Percentiles rank a stretch among this genome's conserved stretches.
These are phyloP conservation scores for Trichothecium roseum DNA, from an alignment of 2,329 filamentous ascomycete genomes.

Conservation along the genomic window DNA sequence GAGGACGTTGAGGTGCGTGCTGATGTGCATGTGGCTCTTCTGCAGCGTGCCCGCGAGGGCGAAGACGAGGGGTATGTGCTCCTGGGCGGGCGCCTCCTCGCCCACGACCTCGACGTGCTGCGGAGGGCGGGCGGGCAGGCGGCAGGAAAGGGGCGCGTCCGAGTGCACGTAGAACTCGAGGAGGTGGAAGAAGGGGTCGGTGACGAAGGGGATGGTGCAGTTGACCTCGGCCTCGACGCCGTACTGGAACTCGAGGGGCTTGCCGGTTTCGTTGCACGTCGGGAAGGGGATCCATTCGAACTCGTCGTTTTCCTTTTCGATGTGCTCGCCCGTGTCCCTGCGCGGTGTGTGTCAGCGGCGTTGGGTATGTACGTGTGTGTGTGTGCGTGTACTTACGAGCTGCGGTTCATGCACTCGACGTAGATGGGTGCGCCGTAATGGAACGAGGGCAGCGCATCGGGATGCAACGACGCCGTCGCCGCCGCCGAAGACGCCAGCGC, in stretches of 20 bases:
- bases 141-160: conserved; percentile 86
- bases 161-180: conserved; percentile 97
- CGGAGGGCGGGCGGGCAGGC: conserved; percentile 68
- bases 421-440: conserved; percentile 57
- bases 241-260: conserved; percentile 77
- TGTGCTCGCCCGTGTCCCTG: conserved; percentile 83
- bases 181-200: conserved; percentile 75
- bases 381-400: conserved; percentile 42
- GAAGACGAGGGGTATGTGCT: conserved; percentile 78
- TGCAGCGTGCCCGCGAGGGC: conserved; percentile 85
- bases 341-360: not conserved
- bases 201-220: conserved; percentile 69
- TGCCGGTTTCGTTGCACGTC: conserved; percentile 75
- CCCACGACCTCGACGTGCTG: conserved; percentile 44
- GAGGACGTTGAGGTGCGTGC: conserved; percentile 80
- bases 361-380: not conserved
- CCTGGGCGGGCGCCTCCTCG: conserved; percentile 36
- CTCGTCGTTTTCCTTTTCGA: conserved; percentile 70
- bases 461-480: conserved; percentile 14
- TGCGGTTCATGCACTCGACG: conserved; percentile 66
- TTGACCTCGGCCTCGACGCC: conserved; percentile 73
- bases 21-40: conserved; percentile 79
- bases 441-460: conserved; percentile 46
- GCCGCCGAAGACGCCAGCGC: conserved; percentile 15
- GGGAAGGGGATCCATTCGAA: conserved; percentile 90